phyloP scores from a whole-genome alignment of 495 filamentous ascomycete genomes.

The Pseudomonodictys pantanalensis region DNA sequence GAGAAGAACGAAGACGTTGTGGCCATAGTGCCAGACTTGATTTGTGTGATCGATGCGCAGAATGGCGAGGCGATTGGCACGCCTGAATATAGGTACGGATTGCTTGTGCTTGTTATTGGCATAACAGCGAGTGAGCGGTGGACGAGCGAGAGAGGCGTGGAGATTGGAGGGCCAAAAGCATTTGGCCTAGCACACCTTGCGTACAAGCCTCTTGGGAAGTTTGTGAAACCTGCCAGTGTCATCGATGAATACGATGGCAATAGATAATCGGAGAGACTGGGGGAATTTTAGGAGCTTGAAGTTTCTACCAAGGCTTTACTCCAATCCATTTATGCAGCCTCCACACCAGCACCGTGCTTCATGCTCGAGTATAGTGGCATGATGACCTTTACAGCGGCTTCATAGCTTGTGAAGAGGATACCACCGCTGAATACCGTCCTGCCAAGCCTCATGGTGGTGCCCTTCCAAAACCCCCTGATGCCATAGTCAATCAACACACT shows the following conservation, averaged over 20 bases:
- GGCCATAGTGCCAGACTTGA: constrained; percentile 60
- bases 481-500: constrained; percentile 56
- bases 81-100: constrained; percentile 60
- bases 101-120: constrained; percentile 45
- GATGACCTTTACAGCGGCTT: constrained; percentile 46
- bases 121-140: constrained; percentile 56
- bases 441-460: constrained; percentile 64
- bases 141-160: constrained; percentile 52
- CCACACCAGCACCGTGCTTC: constrained; percentile 5
- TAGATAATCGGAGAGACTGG: background rate
- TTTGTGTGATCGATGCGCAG: constrained; percentile 58
- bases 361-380: constrained; percentile 22
- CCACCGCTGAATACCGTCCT: constrained; percentile 63
- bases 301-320: background rate
- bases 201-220: constrained; percentile 50
- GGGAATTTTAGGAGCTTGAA: background rate
- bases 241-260: constrained; percentile 49
- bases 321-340: constrained; percentile 2
- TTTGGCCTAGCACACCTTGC: constrained; percentile 53
- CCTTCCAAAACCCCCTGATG: constrained; percentile 60
- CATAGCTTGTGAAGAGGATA: constrained; percentile 64
- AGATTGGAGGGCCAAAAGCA: constrained; percentile 52
- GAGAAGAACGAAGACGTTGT: constrained; percentile 46
- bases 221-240: constrained; percentile 50
- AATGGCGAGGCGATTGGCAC: constrained; percentile 60